Evolutionary conservation across 257 asterid genomes (phyloP), one percentile per base, ranked within the genome.

Genomic region (Primulina tabacum): DNA sequence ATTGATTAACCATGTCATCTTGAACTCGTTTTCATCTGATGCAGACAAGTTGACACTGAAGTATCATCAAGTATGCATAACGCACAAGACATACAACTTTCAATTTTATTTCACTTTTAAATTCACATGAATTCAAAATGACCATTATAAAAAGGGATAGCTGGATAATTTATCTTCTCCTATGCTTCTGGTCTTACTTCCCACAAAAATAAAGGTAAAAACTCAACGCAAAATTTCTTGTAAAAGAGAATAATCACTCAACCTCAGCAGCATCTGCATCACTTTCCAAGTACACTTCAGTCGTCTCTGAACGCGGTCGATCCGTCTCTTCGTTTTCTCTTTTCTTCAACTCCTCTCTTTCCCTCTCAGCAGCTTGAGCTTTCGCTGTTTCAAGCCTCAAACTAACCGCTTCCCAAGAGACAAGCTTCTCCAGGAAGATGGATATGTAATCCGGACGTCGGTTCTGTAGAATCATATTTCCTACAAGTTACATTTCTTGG

Each of bases 351-450:
- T 85, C 88, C 64, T 85, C 90, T 62, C 57, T 67, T 72, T 90
- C 97, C 70, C 89, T 82, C 80, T 79, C 89, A 0, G 75, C 83
- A 40, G 82, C 93, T 73, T 62, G 77, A 52, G 86, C 86, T 74
- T 81, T 85, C 10, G 99, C 97, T 63, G 82, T 82, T 79, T 90
- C 96, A n/a, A 90, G 96, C 86, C 97, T 82, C 62, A 83, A 75
- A 82, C 90, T 79, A 33, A 90, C 97, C 0, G 91, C 89, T 33
- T 93, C 90, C 99, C 99, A 93, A 66, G 96, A 93, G 67, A 93
- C 89, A 50, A 93, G 97, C 80, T 89, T 89, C 89, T 89, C 96
- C 95, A 90, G 73, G 61, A 93, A 89, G 58, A 78, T 82, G 6
- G 99, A 82, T 71, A 89, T 80, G 59, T 90, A 90, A 59, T 90